These are phyloP conservation scores for Aspergillus asperescens DNA, from an alignment of 495 filamentous ascomycete genomes.

Conservation along the genomic window DNA sequence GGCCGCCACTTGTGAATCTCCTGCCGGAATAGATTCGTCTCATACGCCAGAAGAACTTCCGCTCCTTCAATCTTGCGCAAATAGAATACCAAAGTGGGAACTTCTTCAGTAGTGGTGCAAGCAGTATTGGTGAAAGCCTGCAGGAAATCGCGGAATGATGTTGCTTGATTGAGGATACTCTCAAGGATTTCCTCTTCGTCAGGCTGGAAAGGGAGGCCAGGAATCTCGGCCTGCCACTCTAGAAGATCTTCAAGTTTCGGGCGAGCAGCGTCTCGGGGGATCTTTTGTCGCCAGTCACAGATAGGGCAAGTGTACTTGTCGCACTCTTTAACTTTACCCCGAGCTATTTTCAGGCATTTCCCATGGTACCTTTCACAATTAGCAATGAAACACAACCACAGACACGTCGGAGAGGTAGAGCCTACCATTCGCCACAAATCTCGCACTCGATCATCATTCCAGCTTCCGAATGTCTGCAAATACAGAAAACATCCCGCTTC, in stretches of 20 bases:
- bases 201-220: slow-evolving; percentile 82
- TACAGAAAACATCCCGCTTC: slow-evolving; percentile 87
- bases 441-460: slow-evolving; percentile 99
- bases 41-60: slow-evolving; percentile 83
- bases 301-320: slow-evolving; percentile 98
- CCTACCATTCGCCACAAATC: slow-evolving; percentile 93
- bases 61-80: slow-evolving; percentile 97
- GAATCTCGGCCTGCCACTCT: slow-evolving; percentile 82
- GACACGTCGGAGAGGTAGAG: not conserved
- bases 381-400: slow-evolving; percentile 10
- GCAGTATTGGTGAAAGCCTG: slow-evolving; percentile 72
- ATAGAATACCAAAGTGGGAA: slow-evolving; percentile 90
- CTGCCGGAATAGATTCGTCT: slow-evolving; percentile 96
- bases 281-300: slow-evolving; percentile 96
- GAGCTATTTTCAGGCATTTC: slow-evolving; percentile 96
- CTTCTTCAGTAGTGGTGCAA: slow-evolving; percentile 76
- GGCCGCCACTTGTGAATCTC: slow-evolving; percentile 96
- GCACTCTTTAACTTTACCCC: slow-evolving; percentile 95
- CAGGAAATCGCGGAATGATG: slow-evolving; percentile 79
- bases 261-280: slow-evolving; percentile 94
- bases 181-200: slow-evolving; percentile 86
- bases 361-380: slow-evolving; percentile 75
- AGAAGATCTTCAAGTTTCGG: slow-evolving; percentile 92
- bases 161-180: slow-evolving; percentile 78
- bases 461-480: slow-evolving; percentile 86